Evolutionary conservation across 768 basidiomycete species (phyloP).

Genomic region (Rhizopogon roseolus): DNA sequence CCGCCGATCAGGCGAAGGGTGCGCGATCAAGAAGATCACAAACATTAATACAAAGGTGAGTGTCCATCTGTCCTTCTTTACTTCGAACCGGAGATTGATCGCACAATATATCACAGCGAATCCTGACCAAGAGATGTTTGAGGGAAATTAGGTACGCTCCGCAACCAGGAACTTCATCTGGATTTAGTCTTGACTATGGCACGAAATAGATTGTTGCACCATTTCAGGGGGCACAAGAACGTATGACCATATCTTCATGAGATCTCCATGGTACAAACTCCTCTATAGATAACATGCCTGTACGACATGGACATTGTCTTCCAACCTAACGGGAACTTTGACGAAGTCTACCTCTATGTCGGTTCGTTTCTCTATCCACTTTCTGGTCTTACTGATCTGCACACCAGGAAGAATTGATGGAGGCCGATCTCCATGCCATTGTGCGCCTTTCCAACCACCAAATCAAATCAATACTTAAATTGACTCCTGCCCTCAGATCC

Average conservation of each 20-base stretch:
- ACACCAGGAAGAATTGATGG: constrained; percentile 94
- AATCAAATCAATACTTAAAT: not conserved
- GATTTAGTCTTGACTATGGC: constrained; percentile 7
- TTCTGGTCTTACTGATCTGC: not conserved
- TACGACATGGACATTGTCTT: constrained; percentile 99
- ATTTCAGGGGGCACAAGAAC: constrained; percentile 99
- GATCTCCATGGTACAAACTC: constrained; percentile 8
- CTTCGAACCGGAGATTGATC: constrained; percentile 6
- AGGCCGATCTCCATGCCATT: constrained; percentile 98
- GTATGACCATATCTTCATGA: constrained; percentile 38
- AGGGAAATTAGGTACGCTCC: constrained; percentile 80
- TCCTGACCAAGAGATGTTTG: constrained; percentile 94
- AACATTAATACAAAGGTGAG: constrained; percentile 84
- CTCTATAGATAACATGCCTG: constrained; percentile 79
- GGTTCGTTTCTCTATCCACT: constrained; percentile 20
- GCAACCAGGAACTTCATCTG: not conserved
- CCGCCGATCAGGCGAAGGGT: constrained; percentile 78
- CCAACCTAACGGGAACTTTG: constrained; percentile 86
- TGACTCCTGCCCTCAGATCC: constrained; percentile 45
- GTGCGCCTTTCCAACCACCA: constrained; percentile 37
- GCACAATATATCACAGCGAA: constrained; percentile 49
- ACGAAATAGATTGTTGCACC: constrained; percentile 72
- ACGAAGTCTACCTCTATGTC: constrained; percentile 93
- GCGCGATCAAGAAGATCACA: constrained; percentile 95
- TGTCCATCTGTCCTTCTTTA: constrained; percentile 9